Evolutionary conservation across 805 yeast genomes (phyloP).

Genomic region (Candida golubevii): DNA sequence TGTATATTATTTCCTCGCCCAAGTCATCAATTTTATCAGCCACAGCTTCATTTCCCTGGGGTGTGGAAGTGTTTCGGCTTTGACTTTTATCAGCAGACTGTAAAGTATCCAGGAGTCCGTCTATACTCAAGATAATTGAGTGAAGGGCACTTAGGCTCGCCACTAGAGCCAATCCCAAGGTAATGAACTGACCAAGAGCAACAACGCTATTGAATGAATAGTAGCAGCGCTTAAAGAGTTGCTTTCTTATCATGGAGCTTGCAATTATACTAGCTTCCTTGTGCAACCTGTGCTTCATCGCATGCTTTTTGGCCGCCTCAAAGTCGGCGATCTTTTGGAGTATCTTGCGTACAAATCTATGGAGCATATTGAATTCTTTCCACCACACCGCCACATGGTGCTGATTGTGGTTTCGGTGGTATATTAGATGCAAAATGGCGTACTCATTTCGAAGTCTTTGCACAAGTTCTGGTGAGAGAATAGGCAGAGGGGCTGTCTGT

Average conservation of each 20-base stretch:
- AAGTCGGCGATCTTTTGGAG: slow-evolving; percentile 25
- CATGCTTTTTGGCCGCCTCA: slow-evolving; percentile 11
- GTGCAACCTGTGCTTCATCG: slow-evolving; percentile 11
- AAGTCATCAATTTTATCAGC: slow-evolving; percentile 9
- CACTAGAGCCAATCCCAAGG: slow-evolving; percentile 64
- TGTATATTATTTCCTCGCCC: slow-evolving; percentile 13
- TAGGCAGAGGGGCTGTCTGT: not conserved
- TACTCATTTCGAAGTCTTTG: slow-evolving; percentile 41
- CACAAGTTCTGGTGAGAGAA: slow-evolving; percentile 1
- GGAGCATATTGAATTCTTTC: slow-evolving; percentile 59
- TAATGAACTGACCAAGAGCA: slow-evolving; percentile 71
- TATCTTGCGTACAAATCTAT: slow-evolving; percentile 48
- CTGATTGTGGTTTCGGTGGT: slow-evolving; percentile 73
- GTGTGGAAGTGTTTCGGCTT: not conserved
- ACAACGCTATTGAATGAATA: slow-evolving; percentile 63
- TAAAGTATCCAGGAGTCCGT: not conserved
- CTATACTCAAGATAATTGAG: slow-evolving; percentile 11
- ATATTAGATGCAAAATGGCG: slow-evolving; percentile 55
- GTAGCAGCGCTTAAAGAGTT: slow-evolving; percentile 46
- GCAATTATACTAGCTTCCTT: slow-evolving; percentile 16
- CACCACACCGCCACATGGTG: slow-evolving; percentile 76
- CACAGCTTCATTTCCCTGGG: not conserved
- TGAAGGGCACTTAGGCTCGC: slow-evolving; percentile 51
- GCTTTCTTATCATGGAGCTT: slow-evolving; percentile 29
- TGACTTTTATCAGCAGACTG: not conserved